phyloP scores from a whole-genome alignment of 129 eudicot species.

The Saposhnikovia divaricata region DNA sequence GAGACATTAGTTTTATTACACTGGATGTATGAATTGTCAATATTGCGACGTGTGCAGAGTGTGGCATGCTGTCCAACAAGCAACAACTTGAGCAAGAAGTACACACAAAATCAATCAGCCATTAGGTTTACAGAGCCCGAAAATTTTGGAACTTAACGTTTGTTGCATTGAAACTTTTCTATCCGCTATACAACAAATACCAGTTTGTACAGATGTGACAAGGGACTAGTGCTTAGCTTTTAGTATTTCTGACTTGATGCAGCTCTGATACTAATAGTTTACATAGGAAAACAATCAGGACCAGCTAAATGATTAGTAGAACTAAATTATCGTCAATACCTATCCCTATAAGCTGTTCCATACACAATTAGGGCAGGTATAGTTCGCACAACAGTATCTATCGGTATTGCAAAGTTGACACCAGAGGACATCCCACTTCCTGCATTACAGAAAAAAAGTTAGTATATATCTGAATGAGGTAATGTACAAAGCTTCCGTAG shows the following conservation, averaged over 20 bases:
- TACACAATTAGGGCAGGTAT: constrained; percentile 79
- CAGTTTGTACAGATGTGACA: neutral
- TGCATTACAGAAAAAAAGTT: constrained; percentile 22
- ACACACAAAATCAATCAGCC: neutral
- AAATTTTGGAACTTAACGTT: neutral
- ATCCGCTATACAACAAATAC: neutral
- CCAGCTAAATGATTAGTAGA: neutral
- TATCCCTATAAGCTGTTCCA: constrained; percentile 69
- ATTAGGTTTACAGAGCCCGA: neutral
- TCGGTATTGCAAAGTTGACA: constrained; percentile 92
- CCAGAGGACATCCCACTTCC: constrained; percentile 86
- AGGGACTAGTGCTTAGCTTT: neutral
- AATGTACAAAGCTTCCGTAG: neutral
- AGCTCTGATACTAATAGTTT: neutral
- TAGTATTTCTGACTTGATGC: neutral
- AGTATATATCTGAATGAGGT: neutral
- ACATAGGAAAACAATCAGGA: neutral
- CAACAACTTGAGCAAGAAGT: neutral
- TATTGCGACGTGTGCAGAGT: neutral
- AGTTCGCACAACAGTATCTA: constrained; percentile 60
- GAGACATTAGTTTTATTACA: neutral
- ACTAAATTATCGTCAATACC: constrained; percentile 26
- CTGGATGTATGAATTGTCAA: neutral
- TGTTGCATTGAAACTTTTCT: neutral
- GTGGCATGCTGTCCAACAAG: neutral